Evolutionary conservation across 2,329 filamentous ascomycete genomes (phyloP), one percentile per base, ranked within the genome.

Genomic region (Sclerotinia sclerotiorum): DNA sequence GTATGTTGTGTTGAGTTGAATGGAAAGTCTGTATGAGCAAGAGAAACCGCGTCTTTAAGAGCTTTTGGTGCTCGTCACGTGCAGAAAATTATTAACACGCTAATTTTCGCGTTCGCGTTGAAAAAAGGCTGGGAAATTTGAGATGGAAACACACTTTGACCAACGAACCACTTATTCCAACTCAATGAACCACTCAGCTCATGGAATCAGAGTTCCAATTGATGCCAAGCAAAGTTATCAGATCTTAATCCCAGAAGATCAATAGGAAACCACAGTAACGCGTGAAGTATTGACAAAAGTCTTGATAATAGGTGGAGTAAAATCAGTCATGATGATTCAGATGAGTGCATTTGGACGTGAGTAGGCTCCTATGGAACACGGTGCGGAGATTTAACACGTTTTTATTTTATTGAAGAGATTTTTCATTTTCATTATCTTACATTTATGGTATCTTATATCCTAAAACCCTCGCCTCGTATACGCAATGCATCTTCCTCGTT

Each of bases 191-290:
- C 54, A 62, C 39, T 62, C 60, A 62, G 60, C 19, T 62, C 29
- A 51, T 24, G 2, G 13, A 27, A 62, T 29, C 29, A 4, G 17
- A 27, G 29, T 48, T 39, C 48, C 63, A 48, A n/a, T 35, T 19
- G 7, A 42, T 46, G 44, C n/a, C 42, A 55, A 57, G 57, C 58
- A 71, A 62, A 62, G 27, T 74, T 73, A 74, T 74, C 73, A 71
- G 72, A 74, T 74, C 71, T 72, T 71, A 69, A 71, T 72, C 69
- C 71, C 69, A 19, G 71, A 65, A 46, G 48, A 52, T 54, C n/a
- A 44, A 19, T 24, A 39, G n/a, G 46, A 63, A 63, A 42, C n/a
- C 48, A 63, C 21, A 3, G 51, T 27, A 46, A 54, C 66, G 60
- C 49, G 58, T 65, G 21, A 39, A 44, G 35, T 48, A 48, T 48